Percentiles rank a stretch among this genome's conserved stretches.
Conservation (phyloP, 805 yeast genomes). For the Ogataea neopini region DNA sequence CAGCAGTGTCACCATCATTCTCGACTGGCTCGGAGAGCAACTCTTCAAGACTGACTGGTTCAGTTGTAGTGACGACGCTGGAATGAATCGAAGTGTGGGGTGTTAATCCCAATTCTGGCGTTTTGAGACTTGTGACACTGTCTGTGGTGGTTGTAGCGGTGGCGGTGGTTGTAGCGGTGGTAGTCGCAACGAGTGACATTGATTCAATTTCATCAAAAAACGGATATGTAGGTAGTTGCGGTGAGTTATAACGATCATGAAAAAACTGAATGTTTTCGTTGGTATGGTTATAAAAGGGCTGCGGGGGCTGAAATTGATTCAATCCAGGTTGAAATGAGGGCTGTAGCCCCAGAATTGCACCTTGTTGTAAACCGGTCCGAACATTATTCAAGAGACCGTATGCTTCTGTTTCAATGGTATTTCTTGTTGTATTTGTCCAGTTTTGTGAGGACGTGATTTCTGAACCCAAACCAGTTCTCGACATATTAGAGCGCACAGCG, state of each 20-base stretch:
- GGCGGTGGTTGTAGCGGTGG: background rate
- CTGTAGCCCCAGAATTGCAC: background rate
- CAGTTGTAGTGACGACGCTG: constrained; percentile 6
- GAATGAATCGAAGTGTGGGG: constrained; percentile 11
- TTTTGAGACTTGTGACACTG: constrained; percentile 7
- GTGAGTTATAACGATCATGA: constrained; percentile 10
- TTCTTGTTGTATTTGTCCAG: background rate
- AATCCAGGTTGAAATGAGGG: background rate
- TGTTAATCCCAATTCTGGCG: constrained; percentile 13
- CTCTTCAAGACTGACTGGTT: constrained; percentile 13
- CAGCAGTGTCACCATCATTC: constrained; percentile 3
- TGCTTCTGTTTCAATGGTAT: background rate
- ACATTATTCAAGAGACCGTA: background rate
- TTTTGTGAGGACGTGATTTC: background rate
- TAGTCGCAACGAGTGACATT: constrained; percentile 4
- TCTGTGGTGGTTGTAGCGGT: constrained; percentile 6
- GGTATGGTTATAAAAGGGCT: constrained; percentile 15
- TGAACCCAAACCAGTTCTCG: background rate
- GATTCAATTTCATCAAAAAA: constrained; percentile 13
- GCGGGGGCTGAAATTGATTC: background rate
- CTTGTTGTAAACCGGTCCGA: background rate
- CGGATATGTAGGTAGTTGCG: constrained; percentile 12
- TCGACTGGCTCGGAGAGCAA: constrained; percentile 5
- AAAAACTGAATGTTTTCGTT: constrained; percentile 14
- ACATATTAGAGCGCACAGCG: background rate